Conservation (phyloP, 2,329 filamentous ascomycete species). For the Annulohypoxylon truncatum region DNA sequence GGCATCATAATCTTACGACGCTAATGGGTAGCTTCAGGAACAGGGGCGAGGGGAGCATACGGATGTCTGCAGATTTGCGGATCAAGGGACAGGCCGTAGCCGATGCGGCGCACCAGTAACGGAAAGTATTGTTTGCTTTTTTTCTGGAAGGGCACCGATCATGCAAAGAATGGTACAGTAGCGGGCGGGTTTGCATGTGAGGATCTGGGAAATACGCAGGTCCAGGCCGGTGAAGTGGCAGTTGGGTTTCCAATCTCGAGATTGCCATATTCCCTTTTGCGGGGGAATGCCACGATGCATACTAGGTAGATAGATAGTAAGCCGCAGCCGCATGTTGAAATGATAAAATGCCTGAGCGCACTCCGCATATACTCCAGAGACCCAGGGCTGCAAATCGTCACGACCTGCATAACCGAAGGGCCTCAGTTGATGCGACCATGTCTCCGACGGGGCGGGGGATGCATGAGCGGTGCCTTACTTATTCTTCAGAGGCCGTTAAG, state of each 20-base stretch:
- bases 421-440: constrained; percentile 50
- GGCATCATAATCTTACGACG: constrained; percentile 46
- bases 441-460: constrained; percentile 50
- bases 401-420: constrained; percentile 50
- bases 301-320: constrained; percentile 30
- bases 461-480: constrained; percentile 45
- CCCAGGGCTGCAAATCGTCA: constrained; percentile 38
- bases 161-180: constrained; percentile 43
- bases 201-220: constrained; percentile 36
- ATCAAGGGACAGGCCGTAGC: constrained; percentile 47
- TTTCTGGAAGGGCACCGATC: constrained; percentile 36
- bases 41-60: constrained; percentile 38
- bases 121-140: constrained; percentile 41
- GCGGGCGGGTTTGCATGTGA: constrained; percentile 37
- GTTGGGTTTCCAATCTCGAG: constrained; percentile 35
- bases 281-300: constrained; percentile 40
- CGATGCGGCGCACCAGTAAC: constrained; percentile 46
- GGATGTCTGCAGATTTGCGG: constrained; percentile 49
- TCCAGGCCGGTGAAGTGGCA: constrained; percentile 32
- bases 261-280: constrained; percentile 37
- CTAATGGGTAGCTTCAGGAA: constrained; percentile 48
- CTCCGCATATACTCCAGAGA: constrained; percentile 37
- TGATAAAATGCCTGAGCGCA: constrained; percentile 33
- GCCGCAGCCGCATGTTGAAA: constrained; percentile 36
- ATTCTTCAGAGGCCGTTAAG: constrained; percentile 41